Evolutionary conservation across 495 filamentous ascomycete species (phyloP), one percentile per base, ranked within the genome.

Genomic region (Apiosordaria backusii): DNA sequence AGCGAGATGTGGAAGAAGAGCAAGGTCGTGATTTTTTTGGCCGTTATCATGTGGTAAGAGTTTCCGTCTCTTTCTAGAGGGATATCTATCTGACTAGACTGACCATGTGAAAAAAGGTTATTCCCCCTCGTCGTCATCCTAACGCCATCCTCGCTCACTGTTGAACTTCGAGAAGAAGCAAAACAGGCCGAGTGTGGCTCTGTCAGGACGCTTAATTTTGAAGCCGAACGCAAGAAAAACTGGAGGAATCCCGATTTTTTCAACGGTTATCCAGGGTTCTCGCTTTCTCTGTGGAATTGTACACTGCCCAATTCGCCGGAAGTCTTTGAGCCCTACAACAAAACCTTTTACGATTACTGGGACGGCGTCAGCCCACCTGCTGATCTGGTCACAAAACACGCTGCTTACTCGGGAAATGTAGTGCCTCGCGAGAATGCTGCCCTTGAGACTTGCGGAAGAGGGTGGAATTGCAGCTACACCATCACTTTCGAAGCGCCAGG

Each of bases 391-490:
- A 13, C 63, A 1, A 58, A 60, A 1, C 52, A 66, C 21, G 70
- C 67, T 40, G 63, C 69, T 1, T 65, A 68, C 18, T 57, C 64
- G 1, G 59, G 40, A n/a, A 54, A 54, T 6, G 70, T 70, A 1
- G 63, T 76, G 21, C 61, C 70, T 2, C 57, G 70, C 18, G 63
- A 60, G 1, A 66, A 71, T 26, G 68, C 65, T 7, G 64, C 68
- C 1, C n/a, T 68, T 35, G 72, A 76, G 23, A 71, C 64, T 2
- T 76, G 74, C 54, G 74, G 74, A 15, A 53, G 27, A 2, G 72
- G 74, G 1, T 76, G 74, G 74, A 73, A 76, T 53, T 76, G 74
- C 68, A 70, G 60, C n/a, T 76, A 76, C 53, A 69, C 63, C 50
- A 66, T 76, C 22, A 53, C 63, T 0, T 76, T 74, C 35, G 54